A percentile compares a stretch with the other conserved stretches of the same genome.
These are phyloP conservation scores for Bathelium albidoporum DNA, from an alignment of 495 filamentous ascomycete species.

Conservation along the genomic window DNA sequence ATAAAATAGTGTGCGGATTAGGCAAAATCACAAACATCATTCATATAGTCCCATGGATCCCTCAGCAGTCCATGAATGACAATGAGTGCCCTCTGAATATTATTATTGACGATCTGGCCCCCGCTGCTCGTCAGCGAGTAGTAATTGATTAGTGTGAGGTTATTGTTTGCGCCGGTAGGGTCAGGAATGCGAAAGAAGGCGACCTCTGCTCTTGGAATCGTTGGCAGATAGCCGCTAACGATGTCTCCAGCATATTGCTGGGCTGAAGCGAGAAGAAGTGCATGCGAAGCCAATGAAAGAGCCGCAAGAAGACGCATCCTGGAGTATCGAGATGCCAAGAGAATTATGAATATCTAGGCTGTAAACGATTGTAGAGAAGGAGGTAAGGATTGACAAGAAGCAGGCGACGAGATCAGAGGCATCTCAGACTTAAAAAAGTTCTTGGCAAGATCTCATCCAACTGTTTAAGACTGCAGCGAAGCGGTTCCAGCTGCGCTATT, in stretches of 20 bases:
- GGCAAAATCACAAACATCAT: neutral
- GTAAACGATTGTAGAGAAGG: neutral
- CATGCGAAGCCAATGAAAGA: neutral
- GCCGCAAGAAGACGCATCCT: neutral
- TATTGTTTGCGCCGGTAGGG: constrained; percentile 7
- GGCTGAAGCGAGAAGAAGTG: constrained; percentile 1
- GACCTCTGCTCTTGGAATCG: constrained; percentile 13
- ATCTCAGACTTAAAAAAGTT: neutral
- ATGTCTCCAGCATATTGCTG: constrained; percentile 17
- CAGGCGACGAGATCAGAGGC: neutral
- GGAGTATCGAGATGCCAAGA: too few species aligned
- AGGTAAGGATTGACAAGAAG: neutral
- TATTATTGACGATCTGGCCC: constrained; percentile 4
- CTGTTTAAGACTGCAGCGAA: neutral
- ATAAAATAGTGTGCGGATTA: neutral
- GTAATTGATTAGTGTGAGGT: constrained; percentile 22
- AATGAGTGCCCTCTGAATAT: constrained; percentile 14
- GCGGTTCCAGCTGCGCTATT: neutral
- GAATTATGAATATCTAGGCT: neutral
- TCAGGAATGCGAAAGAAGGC: constrained; percentile 14
- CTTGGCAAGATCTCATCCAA: neutral
- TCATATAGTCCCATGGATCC: constrained; percentile 14
- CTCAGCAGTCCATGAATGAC: constrained; percentile 15
- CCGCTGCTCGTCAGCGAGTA: constrained; percentile 6
- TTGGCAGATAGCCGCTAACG: constrained; percentile 13